These are phyloP conservation scores for Cucurbita pepo DNA, from an alignment of 306 rosid species.

Conservation along the genomic window DNA sequence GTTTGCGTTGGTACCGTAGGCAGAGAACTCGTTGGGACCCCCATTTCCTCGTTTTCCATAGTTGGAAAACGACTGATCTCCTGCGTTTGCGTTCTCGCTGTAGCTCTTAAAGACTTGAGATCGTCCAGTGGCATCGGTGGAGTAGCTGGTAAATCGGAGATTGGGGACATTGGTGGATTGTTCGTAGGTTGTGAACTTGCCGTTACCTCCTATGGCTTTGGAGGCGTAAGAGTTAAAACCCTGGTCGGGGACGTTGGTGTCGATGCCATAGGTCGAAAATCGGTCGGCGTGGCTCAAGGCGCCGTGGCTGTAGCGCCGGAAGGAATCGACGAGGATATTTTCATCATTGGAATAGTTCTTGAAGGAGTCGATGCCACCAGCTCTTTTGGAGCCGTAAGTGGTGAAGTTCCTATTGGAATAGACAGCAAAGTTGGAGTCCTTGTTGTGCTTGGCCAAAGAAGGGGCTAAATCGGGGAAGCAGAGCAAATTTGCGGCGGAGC, in stretches of 20 bases:
- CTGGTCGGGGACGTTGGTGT: constrained; percentile 64
- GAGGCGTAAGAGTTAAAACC: constrained; percentile 55
- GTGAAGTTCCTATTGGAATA: constrained; percentile 56
- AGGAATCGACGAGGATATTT: constrained; percentile 57
- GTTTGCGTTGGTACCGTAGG: constrained; percentile 55
- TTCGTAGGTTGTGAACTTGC: constrained; percentile 52
- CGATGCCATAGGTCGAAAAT: constrained; percentile 34
- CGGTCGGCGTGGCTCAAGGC: constrained; percentile 44
- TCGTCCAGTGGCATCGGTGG: constrained; percentile 54
- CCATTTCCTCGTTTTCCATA: constrained; percentile 71
- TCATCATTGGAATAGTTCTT: constrained; percentile 43
- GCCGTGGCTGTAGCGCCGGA: constrained; percentile 77
- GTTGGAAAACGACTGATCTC: constrained; percentile 49
- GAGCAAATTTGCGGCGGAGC: constrained; percentile 68
- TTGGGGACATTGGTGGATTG: constrained; percentile 49
- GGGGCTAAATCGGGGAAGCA: constrained; percentile 46
- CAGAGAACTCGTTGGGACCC: constrained; percentile 30
- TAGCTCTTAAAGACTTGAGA: constrained; percentile 46
- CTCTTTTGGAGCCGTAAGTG: constrained; percentile 65
- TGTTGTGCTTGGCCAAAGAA: constrained; percentile 53
- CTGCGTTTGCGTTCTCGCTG: constrained; percentile 61
- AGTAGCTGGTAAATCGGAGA: constrained; percentile 56
- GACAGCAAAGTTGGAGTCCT: constrained; percentile 30
- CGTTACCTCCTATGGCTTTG: constrained; percentile 50
- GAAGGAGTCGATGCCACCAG: constrained; percentile 56